Evolutionary conservation across 805 yeast species (phyloP).

Genomic region (Schwanniomyces yamadae): DNA sequence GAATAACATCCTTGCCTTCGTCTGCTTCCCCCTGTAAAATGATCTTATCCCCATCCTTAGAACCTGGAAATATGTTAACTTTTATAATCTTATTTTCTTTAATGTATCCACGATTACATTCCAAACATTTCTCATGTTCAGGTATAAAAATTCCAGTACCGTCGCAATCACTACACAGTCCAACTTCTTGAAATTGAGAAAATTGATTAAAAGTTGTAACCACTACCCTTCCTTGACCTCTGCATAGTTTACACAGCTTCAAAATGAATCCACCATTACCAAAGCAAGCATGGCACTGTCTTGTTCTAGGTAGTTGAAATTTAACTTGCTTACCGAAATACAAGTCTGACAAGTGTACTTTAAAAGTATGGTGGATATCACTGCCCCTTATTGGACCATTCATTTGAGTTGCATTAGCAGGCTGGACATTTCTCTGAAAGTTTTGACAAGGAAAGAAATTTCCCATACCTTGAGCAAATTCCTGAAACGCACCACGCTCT

Average conservation of each 20-base stretch:
- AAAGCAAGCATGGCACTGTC: conserved; percentile 48
- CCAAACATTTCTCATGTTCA: conserved; percentile 21
- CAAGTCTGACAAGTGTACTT: conserved; percentile 54
- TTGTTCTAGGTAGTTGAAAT: conserved; percentile 51
- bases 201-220: conserved; percentile 42
- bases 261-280: conserved; percentile 52
- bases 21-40: conserved; percentile 63
- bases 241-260: conserved; percentile 34
- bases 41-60: conserved; percentile 50
- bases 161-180: conserved; percentile 32
- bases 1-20: conserved; percentile 55
- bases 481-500: conserved; percentile 10
- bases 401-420: conserved; percentile 15
- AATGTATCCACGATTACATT: conserved; percentile 42
- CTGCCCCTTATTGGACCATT: conserved; percentile 38
- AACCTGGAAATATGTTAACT: conserved; percentile 57
- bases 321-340: conserved; percentile 57
- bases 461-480: background rate
- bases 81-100: conserved; percentile 51
- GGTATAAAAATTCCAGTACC: conserved; percentile 32
- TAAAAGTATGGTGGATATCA: conserved; percentile 56
- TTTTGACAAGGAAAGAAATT: conserved; percentile 3
- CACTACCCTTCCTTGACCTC: conserved; percentile 47
- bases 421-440: conserved; percentile 18
- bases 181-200: conserved; percentile 40